phyloP scores from a whole-genome alignment of 176 grass and related monocot species.

The Juncus effusus region DNA sequence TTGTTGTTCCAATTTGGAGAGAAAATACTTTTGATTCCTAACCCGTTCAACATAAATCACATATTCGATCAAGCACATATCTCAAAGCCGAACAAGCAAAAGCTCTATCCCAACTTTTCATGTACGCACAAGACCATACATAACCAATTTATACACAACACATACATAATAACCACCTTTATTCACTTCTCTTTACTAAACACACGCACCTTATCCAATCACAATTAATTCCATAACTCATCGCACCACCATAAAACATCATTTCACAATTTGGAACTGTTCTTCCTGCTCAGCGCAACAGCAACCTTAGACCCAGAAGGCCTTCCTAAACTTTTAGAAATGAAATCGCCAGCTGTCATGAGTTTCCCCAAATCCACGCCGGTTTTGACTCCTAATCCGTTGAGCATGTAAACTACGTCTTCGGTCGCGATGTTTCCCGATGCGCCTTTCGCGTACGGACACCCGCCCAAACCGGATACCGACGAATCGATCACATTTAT shows the following conservation, averaged over 20 bases:
- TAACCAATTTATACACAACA: too few relatives aligned
- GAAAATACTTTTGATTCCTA: too few relatives aligned
- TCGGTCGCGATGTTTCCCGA: constrained; percentile 79
- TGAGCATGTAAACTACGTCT: constrained; percentile 84
- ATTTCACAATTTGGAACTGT: constrained; percentile 46
- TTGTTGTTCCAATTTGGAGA: too few relatives aligned
- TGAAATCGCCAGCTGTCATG: constrained; percentile 71
- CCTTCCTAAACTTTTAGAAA: constrained; percentile 55
- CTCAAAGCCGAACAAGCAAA: too few relatives aligned
- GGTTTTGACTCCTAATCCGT: constrained; percentile 64
- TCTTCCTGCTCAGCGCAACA: constrained; percentile 44
- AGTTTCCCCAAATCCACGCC: constrained; percentile 59
- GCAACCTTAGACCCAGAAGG: constrained; percentile 75
- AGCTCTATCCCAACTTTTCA: too few relatives aligned
- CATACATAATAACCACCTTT: too few relatives aligned
- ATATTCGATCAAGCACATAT: too few relatives aligned
- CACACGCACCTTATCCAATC: too few relatives aligned
- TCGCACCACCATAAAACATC: too few relatives aligned
- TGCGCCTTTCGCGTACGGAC: constrained; percentile 78
- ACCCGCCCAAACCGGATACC: constrained; percentile 63
- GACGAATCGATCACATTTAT: constrained; percentile 68
- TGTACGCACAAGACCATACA: too few relatives aligned
- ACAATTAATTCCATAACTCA: too few relatives aligned
- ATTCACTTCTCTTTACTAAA: not conserved
- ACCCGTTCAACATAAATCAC: too few relatives aligned